phyloP scores from a whole-genome alignment of 192 early-diverging fungal species.

The Coemansia umbellata region DNA sequence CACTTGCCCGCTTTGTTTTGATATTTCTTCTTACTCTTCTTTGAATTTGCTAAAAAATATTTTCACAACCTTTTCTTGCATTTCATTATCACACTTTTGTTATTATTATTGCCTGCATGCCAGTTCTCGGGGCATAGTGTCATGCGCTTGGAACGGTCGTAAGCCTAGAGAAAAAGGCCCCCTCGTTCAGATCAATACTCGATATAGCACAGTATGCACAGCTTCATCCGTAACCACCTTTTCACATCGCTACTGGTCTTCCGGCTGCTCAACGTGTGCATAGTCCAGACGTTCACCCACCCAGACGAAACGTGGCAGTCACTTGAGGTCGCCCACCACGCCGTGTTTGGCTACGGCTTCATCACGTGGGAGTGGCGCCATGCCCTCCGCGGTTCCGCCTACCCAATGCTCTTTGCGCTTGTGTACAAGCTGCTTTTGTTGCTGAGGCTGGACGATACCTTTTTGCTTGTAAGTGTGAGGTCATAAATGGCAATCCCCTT shows the following conservation, averaged over 20 bases:
- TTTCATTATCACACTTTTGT: no score
- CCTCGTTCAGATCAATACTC: no score
- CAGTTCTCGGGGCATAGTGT: no score
- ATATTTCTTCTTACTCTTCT: no score
- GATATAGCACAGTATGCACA: no score
- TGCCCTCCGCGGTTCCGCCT: slow-evolving; percentile 71
- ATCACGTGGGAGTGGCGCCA: slow-evolving; percentile 94
- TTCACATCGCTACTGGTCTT: slow-evolving; percentile 19
- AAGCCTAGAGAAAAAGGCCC: no score
- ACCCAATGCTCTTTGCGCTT: slow-evolving; percentile 81
- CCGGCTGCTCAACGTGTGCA: slow-evolving; percentile 30
- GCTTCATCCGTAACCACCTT: slow-evolving; percentile 1
- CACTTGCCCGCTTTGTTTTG: no score
- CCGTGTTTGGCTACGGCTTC: slow-evolving; percentile 87
- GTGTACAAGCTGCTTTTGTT: slow-evolving; percentile 63
- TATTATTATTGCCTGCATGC: no score
- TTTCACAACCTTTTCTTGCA: no score
- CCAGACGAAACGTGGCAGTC: slow-evolving; percentile 99
- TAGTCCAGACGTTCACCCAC: slow-evolving; percentile 72
- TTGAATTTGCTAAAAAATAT: no score
- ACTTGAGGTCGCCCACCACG: slow-evolving; percentile 82
- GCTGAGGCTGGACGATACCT: slow-evolving; percentile 61
- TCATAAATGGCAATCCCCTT: no score
- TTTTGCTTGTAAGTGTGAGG: slow-evolving; percentile 61
- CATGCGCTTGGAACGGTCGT: no score